Conservation (phyloP, 1,284 basidiomycete genomes). For the Trichosporon coremiiforme region DNA sequence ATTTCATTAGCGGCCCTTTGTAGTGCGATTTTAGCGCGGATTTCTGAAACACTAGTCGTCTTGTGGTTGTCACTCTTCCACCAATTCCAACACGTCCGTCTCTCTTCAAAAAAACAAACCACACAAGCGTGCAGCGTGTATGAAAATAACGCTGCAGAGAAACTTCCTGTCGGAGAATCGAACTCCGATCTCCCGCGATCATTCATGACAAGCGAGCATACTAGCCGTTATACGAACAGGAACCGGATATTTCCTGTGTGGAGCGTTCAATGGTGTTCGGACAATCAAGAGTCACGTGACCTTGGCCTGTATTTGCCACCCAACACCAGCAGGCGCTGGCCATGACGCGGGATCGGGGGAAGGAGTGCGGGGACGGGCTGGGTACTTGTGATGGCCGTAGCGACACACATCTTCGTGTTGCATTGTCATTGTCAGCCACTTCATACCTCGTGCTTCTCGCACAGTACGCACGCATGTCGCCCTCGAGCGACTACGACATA, state of each 20-base stretch:
- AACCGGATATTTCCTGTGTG: no score
- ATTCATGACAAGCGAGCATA: conserved; percentile 19
- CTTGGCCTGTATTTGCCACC: not conserved
- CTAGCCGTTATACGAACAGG: conserved; percentile 11
- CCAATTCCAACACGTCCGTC: not conserved
- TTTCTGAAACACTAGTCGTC: not conserved
- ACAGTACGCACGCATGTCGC: conserved; percentile 1
- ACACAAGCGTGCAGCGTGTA: not conserved
- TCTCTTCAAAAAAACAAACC: not conserved
- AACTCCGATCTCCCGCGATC: conserved; percentile 18
- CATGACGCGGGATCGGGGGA: not conserved
- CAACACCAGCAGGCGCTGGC: not conserved
- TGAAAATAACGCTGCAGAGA: not conserved
- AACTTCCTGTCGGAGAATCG: conserved; percentile 17
- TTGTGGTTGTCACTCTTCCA: not conserved
- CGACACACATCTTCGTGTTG: not conserved
- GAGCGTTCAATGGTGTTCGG: not conserved
- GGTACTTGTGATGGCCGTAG: not conserved
- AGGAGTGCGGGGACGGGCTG: not conserved
- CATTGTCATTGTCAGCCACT: not conserved
- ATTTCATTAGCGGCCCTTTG: not conserved
- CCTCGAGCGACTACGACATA: conserved; percentile 11
- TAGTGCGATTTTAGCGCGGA: not conserved
- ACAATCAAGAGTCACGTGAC: not conserved
- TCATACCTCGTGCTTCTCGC: not conserved